These are phyloP conservation scores for Pleurotus ostreatus DNA, from an alignment of 768 basidiomycete species.

Conservation along the genomic window DNA sequence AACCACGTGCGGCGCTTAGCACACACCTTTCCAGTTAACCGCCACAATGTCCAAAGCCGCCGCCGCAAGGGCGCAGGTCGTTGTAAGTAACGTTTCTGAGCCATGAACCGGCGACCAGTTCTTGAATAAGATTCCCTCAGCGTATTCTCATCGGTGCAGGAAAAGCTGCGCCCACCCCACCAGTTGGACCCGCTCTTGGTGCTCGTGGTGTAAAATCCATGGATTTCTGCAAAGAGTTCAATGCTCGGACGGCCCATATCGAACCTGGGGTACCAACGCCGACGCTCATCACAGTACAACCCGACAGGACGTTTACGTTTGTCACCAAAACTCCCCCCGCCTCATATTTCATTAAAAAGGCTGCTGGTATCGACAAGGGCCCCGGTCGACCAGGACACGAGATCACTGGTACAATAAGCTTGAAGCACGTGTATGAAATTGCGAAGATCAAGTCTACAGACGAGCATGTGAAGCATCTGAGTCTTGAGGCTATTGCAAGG, in stretches of 20 bases:
- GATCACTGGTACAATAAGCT: slow-evolving; percentile 73
- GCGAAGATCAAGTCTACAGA: slow-evolving; percentile 94
- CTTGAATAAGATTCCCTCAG: slow-evolving; percentile 31
- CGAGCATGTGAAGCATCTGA: slow-evolving; percentile 82
- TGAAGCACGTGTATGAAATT: slow-evolving; percentile 99
- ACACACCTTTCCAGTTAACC: not conserved
- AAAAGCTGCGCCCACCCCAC: slow-evolving; percentile 93
- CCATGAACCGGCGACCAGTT: slow-evolving; percentile 2
- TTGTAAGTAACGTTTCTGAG: slow-evolving; percentile 42
- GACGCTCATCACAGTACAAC: slow-evolving; percentile 89
- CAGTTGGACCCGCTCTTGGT: slow-evolving; percentile 95
- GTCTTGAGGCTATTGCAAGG: slow-evolving; percentile 83
- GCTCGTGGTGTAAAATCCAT: slow-evolving; percentile 98
- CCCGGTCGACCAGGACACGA: slow-evolving; percentile 80
- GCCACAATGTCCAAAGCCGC: slow-evolving; percentile 63
- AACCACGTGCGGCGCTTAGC: not conserved
- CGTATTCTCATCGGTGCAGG: slow-evolving; percentile 87
- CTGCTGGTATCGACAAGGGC: slow-evolving; percentile 87
- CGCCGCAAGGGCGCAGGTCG: slow-evolving; percentile 63
- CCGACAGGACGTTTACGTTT: slow-evolving; percentile 95
- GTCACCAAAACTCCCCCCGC: slow-evolving; percentile 88
- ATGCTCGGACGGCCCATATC: slow-evolving; percentile 90
- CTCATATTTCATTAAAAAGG: slow-evolving; percentile 86
- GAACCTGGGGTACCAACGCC: slow-evolving; percentile 84
- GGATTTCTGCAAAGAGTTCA: slow-evolving; percentile 99